Conservation (phyloP, 345 rosid genomes). For the Aegle marmelos region DNA sequence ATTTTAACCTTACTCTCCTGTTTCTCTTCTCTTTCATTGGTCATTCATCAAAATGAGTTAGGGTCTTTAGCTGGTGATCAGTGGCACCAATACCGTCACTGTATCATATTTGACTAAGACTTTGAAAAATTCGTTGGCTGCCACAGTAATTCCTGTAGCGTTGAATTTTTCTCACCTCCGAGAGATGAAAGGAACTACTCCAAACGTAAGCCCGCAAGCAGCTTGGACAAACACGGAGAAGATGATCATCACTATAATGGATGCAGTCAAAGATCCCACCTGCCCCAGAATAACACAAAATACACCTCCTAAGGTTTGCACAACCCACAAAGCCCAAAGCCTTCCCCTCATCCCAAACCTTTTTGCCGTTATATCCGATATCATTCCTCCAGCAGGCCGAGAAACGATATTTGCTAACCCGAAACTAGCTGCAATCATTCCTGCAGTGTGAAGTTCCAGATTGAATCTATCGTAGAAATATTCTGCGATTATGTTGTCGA, state of each 20-base stretch:
- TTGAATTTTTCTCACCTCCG: constrained; percentile 40
- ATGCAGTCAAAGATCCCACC: constrained; percentile 41
- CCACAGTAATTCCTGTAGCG: neutral
- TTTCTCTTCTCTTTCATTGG: neutral
- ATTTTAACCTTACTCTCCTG: neutral
- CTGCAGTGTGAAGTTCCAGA: constrained; percentile 72
- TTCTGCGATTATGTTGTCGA: constrained; percentile 82
- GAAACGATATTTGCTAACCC: constrained; percentile 79
- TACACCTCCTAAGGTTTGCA: constrained; percentile 72
- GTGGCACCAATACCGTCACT: too few species aligned
- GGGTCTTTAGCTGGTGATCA: too few species aligned
- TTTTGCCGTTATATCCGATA: constrained; percentile 58
- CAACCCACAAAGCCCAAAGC: constrained; percentile 76
- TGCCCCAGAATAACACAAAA: constrained; percentile 57
- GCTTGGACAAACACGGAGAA: constrained; percentile 89
- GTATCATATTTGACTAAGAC: too few species aligned
- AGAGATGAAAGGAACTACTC: constrained; percentile 89
- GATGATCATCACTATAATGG: constrained; percentile 59
- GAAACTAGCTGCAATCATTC: constrained; percentile 82
- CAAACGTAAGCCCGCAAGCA: constrained; percentile 83
- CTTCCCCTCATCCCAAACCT: constrained; percentile 89
- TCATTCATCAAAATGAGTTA: neutral
- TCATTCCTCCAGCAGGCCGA: constrained; percentile 71
- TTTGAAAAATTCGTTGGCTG: neutral
- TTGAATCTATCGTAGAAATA: constrained; percentile 83